Base-by-base conservation (phyloP, 306 rosid genomes). In the Albizia julibrissin region DNA sequence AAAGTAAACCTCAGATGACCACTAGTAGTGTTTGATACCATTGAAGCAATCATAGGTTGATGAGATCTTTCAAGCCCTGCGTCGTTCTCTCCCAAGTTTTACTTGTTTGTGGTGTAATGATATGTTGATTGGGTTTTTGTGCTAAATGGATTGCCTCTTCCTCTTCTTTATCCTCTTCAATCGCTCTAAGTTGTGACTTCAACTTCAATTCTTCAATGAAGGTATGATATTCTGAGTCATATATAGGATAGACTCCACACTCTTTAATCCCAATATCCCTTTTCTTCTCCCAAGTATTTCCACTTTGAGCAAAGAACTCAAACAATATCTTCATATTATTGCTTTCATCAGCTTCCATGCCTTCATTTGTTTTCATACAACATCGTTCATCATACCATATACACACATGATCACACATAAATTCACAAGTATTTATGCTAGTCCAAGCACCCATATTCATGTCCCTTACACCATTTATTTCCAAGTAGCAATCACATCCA, bases 351-450 rank as follows among this genome's bases (percentile, higher is more conserved):
- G 18, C 75, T 44, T 22, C 52, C 56, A 43, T 24, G 34, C 56
- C 43, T 22, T 54, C 75, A 42, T 1, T 13, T 11, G 19, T 69
- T 71, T 46, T 29, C 40, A 72, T 1, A 16, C 39, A 44, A 26
- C 76, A 72, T 46, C 24, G 7, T 72, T 72, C 76, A 72, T 72
- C 76, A 18, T 24, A 72, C 76, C 76, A 43, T 8, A 72, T 4
- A 46, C 76, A 72, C 21, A 72, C 59, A 72, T 72, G 76, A 26
- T 72, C 76, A 46, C 40, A 26, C 21, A 12, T 16, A 46, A 72
- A 72, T 27, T 72, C 59, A 46, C 40, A 72, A 7, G 59, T 31
- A 46, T 24, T 0, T 24, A 72, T 44, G 40, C 59, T 72, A 26
- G 59, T 44, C 76, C 76, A 46, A 26, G 76, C 40, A 44, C 24